Percentiles rank a stretch among this genome's conserved stretches.
Conservation (phyloP, 805 yeast species). For the Cyberlindnera mississippiensis region DNA sequence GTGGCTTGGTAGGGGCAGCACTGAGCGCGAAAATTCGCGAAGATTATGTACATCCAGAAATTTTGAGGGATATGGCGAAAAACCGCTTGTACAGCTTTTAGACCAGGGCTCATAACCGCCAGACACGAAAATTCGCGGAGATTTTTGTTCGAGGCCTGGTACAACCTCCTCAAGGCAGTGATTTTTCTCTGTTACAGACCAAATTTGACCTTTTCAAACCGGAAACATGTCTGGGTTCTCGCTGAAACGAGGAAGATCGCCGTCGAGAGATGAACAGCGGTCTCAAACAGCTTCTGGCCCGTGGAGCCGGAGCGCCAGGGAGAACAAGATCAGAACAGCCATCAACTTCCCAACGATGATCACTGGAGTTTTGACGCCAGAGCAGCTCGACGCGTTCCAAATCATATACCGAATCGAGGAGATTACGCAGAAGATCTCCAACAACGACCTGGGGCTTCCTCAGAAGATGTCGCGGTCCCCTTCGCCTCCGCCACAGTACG, state of each 20-base stretch:
- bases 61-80: no score
- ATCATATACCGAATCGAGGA: constrained; percentile 74
- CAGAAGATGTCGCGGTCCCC: constrained; percentile 55
- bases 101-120: neutral
- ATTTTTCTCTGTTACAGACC: neutral
- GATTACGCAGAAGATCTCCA: constrained; percentile 55
- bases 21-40: no score
- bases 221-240: constrained; percentile 8
- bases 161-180: neutral
- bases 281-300: constrained; percentile 1
- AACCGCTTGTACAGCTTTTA: no score
- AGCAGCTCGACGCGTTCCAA: constrained; percentile 76
- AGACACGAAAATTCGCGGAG: no score
- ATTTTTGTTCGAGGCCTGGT: no score
- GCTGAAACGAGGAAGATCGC: constrained; percentile 15
- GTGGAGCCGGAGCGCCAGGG: constrained; percentile 17
- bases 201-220: no score
- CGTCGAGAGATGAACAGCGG: constrained; percentile 1
- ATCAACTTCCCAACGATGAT: constrained; percentile 38
- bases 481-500: constrained; percentile 93
- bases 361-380: constrained; percentile 54
- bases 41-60: no score
- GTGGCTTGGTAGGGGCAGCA: no score
- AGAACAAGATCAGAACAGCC: constrained; percentile 13
- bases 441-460: constrained; percentile 48